Evolutionary conservation across 2,329 filamentous ascomycete species (phyloP), one percentile per base, ranked within the genome.

Genomic region (Drechslerella coelobrocha): DNA sequence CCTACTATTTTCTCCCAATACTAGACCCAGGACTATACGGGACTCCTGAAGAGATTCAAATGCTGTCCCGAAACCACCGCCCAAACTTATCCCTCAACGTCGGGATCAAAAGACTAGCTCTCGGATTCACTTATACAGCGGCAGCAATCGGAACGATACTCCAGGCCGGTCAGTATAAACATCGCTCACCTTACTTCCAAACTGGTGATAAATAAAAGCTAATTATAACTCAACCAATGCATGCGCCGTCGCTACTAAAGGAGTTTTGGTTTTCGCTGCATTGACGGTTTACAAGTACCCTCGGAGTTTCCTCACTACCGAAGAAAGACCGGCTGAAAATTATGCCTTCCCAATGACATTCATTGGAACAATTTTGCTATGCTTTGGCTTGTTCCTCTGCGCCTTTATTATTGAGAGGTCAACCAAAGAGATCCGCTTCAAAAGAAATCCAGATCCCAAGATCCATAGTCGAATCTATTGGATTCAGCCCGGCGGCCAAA

Each of bases 301-400:
- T 8, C 6, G 7, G n/a, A 45, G 41, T n/a, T 45, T 45, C 41
- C 19, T 21, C 7, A 6, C 17, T 6, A n/a, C 7, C 6, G n/a
- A 7, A 8, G 41, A 17, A n/a, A 2, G n/a, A 0, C 21, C 45
- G 3, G 24, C 43, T 5, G 23, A 19, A 0, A 37, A 2, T 19
- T 66, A 60, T 21, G 61, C 41, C 4, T 66, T 62, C 27, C 59
- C 47, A 12, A 23, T 72, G 2, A 27, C 47, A n/a, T 26, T 59
- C 2, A 19, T 17, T 6, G 68, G 61, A 2, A 72, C 68, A 2
- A 14, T 61, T 1, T 9, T 45, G 12, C 34, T 72, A 39, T 39
- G 37, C 1, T 10, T 61, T 2, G 68, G 68, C n/a, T 50, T 72
- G 68, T 68, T 61, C 31, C 19, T 68, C 14, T 72, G 71, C 8